These are phyloP conservation scores for Periconia macrospinosa DNA, from an alignment of 2,329 filamentous ascomycete genomes.

Conservation along the genomic window DNA sequence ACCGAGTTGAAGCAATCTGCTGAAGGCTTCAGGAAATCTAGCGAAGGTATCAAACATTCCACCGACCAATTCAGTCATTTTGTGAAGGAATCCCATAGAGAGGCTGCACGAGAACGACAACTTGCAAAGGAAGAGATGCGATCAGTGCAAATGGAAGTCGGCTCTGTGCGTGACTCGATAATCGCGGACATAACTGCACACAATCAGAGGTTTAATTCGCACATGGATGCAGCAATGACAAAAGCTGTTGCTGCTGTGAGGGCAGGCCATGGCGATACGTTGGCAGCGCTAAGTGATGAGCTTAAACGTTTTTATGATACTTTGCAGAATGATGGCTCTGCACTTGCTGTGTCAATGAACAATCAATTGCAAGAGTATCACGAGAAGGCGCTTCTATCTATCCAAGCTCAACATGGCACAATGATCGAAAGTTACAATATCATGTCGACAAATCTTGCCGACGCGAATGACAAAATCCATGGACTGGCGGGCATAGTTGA, in stretches of 20 bases:
- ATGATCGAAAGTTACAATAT: conserved; percentile 4
- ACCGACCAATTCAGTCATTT: conserved; percentile 1
- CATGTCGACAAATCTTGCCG: background rate
- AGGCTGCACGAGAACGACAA: conserved; percentile 1
- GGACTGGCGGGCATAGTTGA: conserved; percentile 1
- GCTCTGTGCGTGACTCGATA: background rate
- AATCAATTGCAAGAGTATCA: conserved; percentile 7
- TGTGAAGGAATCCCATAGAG: background rate
- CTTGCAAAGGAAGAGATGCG: conserved; percentile 2
- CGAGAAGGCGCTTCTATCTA: conserved; percentile 2
- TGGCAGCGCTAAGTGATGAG: conserved; percentile 1
- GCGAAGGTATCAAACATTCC: conserved; percentile 1
- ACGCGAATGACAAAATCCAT: background rate
- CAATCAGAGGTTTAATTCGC: background rate
- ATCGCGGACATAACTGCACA: background rate
- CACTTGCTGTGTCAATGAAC: conserved; percentile 3
- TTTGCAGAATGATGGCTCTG: conserved; percentile 2
- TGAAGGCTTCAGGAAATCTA: background rate
- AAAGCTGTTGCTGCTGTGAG: conserved; percentile 1
- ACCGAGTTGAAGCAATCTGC: background rate
- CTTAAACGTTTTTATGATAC: background rate
- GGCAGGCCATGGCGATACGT: background rate
- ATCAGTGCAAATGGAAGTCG: conserved; percentile 1
- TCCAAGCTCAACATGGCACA: conserved; percentile 4
- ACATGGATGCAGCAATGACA: conserved; percentile 3